Base-by-base conservation (phyloP, 2,329 filamentous ascomycete genomes). In the Colletotrichum destructivum region DNA sequence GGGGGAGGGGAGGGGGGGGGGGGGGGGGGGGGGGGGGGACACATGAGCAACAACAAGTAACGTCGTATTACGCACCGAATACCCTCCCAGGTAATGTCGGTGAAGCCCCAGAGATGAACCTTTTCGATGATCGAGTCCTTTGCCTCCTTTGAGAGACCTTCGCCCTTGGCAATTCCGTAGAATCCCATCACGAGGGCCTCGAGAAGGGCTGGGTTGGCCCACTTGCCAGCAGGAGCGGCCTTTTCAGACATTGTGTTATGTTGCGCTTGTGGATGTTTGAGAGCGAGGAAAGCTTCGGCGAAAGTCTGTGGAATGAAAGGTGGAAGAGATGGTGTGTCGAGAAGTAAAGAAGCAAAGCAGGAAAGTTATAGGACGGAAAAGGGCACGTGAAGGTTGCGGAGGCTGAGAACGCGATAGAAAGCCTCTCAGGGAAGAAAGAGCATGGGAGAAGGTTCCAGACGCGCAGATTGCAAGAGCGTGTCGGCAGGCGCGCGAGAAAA, bases 11-110 rank as follows among this genome's bases (percentile, higher is more conserved):
- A n/a, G n/a, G n/a, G n/a, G n/a, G n/a, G n/a, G n/a, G n/a, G 26
- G 26, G 26, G 26, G 26, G 2, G 23, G 23, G 23, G 8, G 35
- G 8, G 8, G 35, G 35, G 8, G 2, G 35, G 9, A 38, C 2
- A 11, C 35, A 38, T 3, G 2, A 9, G 35, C 35, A 38, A 38
- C 42, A 69, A 57, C 26, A 18, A 15, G 11, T 18, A 42, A 15
- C 5, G 31, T 1, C 23, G 26, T 18, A 57, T 4, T 12, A 78
- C 83, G 61, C 79, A 86, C 85, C 85, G 83, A 62, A 86, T 79
- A 2, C 78, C 84, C 49, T 86, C 82, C 83, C 84, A 86, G 7
- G 82, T 82, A 15, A 83, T 51, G n/a, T 67, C 81, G 5, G 73
- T 63, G 62, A 81, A 77, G 8, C 83, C 79, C 5, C 73, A 74